Percentiles rank a stretch among this genome's conserved stretches.
Conservation (phyloP, 78 protist species). For the Dictyostelium firmibasis region DNA sequence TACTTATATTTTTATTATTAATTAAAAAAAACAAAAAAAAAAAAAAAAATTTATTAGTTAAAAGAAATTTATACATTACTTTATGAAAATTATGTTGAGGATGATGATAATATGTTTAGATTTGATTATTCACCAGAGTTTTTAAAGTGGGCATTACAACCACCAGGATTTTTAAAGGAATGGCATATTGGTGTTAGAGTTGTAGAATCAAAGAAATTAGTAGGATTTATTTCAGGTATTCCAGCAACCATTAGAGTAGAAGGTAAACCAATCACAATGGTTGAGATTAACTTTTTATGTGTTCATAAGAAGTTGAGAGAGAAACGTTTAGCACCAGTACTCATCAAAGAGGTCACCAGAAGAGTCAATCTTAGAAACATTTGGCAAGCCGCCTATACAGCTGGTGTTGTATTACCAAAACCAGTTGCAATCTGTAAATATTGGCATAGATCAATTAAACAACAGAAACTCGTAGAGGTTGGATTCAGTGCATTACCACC, state of each 20-base stretch:
- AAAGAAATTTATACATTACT: slow-evolving; percentile 91
- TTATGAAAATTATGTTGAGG: slow-evolving; percentile 97
- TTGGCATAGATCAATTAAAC: slow-evolving; percentile 96
- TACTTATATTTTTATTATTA: background rate
- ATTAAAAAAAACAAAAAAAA: background rate
- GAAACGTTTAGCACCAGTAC: slow-evolving; percentile 97
- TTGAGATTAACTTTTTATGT: slow-evolving; percentile 99
- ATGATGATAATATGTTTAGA: slow-evolving; percentile 98
- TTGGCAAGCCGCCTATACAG: slow-evolving; percentile 97
- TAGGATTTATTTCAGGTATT: slow-evolving; percentile 96
- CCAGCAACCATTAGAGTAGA: slow-evolving; percentile 91
- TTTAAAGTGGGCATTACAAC: slow-evolving; percentile 96
- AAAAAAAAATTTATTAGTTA: slow-evolving; percentile 63
- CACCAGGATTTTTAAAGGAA: slow-evolving; percentile 91
- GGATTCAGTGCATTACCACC: slow-evolving; percentile 87
- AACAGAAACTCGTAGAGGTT: slow-evolving; percentile 92
- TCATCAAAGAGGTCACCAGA: slow-evolving; percentile 98
- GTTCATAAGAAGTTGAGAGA: slow-evolving; percentile 96
- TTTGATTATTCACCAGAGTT: slow-evolving; percentile 97
- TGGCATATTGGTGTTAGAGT: slow-evolving; percentile 97
- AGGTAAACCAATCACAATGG: slow-evolving; percentile 63
- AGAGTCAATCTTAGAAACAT: slow-evolving; percentile 92
- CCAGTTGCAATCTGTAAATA: slow-evolving; percentile 94
- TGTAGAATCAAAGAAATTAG: slow-evolving; percentile 71
- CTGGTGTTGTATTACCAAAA: slow-evolving; percentile 94